These are phyloP conservation scores for Aspergillus campestris DNA, from an alignment of 495 filamentous ascomycete genomes.

Conservation along the genomic window DNA sequence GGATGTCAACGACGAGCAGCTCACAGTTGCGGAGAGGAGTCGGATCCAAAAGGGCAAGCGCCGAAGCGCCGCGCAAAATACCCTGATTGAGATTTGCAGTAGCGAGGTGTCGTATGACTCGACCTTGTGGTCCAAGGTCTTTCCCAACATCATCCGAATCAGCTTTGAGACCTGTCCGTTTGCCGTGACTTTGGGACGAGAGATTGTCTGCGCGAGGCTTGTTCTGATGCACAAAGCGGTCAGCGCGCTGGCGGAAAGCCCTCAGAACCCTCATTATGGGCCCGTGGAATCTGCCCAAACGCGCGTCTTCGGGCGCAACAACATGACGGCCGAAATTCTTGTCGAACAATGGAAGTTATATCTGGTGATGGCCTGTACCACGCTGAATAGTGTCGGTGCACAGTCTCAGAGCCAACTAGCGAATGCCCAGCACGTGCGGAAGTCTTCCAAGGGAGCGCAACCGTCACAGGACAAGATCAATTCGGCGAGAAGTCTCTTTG, in stretches of 20 bases:
- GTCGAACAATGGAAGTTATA: constrained; percentile 99
- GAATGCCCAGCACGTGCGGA: constrained; percentile 73
- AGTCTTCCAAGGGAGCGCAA: constrained; percentile 66
- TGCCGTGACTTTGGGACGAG: constrained; percentile 79
- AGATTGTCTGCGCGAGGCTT: constrained; percentile 84
- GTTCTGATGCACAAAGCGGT: constrained; percentile 87
- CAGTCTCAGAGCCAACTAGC: constrained; percentile 48
- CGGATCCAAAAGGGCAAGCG: constrained; percentile 85
- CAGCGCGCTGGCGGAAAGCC: constrained; percentile 63
- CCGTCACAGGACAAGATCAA: constrained; percentile 71
- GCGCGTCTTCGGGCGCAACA: constrained; percentile 46
- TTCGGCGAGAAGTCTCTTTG: constrained; percentile 80
- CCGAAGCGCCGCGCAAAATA: constrained; percentile 74
- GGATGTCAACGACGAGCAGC: constrained; percentile 84
- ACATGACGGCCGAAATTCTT: constrained; percentile 75
- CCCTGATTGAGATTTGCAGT: constrained; percentile 86
- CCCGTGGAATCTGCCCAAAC: constrained; percentile 42
- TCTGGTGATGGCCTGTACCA: constrained; percentile 93
- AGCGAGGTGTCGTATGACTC: constrained; percentile 94
- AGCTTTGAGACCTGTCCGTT: constrained; percentile 86
- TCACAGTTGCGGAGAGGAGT: constrained; percentile 88
- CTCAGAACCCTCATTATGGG: constrained; percentile 51
- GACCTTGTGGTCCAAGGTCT: constrained; percentile 94
- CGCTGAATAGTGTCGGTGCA: constrained; percentile 74
- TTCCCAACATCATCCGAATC: constrained; percentile 88